Conservation (phyloP, 2,329 filamentous ascomycete genomes). For the Colletotrichum sojae region DNA sequence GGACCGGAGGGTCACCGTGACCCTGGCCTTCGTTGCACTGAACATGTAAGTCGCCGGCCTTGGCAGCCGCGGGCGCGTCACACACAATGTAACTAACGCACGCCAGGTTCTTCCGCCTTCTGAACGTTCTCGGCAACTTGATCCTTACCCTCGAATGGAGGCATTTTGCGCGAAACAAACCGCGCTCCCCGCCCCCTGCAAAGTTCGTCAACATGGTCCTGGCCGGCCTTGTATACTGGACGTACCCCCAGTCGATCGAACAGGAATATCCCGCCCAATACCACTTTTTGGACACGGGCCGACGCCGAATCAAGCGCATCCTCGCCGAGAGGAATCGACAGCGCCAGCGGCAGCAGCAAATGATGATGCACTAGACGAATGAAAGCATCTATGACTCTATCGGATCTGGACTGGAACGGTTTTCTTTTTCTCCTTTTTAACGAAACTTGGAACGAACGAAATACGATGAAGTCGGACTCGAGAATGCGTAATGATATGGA, state of each 20-base stretch:
- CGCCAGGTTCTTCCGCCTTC: conserved; percentile 53
- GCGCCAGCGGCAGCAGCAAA: conserved; percentile 31
- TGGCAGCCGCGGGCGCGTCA: not conserved
- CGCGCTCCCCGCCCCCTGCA: conserved; percentile 36
- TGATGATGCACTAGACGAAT: conserved; percentile 32
- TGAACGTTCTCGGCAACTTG: conserved; percentile 57
- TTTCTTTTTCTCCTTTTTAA: not conserved
- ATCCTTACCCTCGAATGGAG: conserved; percentile 56
- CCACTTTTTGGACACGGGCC: conserved; percentile 37
- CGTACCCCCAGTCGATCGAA: conserved; percentile 57
- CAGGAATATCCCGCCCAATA: conserved; percentile 51
- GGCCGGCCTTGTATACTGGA: conserved; percentile 56
- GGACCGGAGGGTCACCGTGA: conserved; percentile 45
- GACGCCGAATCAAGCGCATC: conserved; percentile 36
- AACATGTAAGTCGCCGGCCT: conserved; percentile 54
- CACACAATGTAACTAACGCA: not conserved
- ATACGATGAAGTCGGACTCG: not conserved
- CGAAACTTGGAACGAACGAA: not conserved
- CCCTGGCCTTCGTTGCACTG: conserved; percentile 51
- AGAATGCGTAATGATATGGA: not conserved
- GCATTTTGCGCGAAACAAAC: conserved; percentile 53
- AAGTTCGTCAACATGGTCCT: conserved; percentile 46
- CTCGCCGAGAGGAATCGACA: conserved; percentile 35
- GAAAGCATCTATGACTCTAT: not conserved
- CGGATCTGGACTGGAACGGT: not conserved